Evolutionary conservation across 257 asterid genomes (phyloP).

Genomic region (Primulina huaijiensis): DNA sequence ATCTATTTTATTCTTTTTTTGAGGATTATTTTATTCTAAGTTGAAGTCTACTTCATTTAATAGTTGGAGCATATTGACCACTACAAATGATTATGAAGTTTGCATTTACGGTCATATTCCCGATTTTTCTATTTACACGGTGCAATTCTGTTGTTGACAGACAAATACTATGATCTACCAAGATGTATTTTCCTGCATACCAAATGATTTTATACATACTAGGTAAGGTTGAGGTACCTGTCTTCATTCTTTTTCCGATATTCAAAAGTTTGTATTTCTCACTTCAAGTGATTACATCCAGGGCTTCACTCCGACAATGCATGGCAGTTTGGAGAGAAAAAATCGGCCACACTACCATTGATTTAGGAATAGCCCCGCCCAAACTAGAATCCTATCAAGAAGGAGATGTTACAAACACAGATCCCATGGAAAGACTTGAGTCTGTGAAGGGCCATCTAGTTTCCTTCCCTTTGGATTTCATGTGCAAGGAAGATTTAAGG

Average conservation of each 20-base stretch:
- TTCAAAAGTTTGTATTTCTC: slow-evolving; percentile 14
- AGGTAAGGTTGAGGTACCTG: slow-evolving; percentile 46
- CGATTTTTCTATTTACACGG: not conserved
- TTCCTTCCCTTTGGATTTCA: slow-evolving; percentile 87
- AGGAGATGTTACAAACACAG: slow-evolving; percentile 59
- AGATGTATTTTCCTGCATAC: slow-evolving; percentile 90
- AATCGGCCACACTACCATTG: slow-evolving; percentile 70
- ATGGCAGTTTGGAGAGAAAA: slow-evolving; percentile 73
- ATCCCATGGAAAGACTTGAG: slow-evolving; percentile 80
- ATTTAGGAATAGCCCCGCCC: slow-evolving; percentile 81
- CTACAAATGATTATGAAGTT: not conserved
- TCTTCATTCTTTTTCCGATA: slow-evolving; percentile 14
- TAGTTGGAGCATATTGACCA: not conserved
- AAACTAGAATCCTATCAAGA: slow-evolving; percentile 62
- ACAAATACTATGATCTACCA: slow-evolving; percentile 82
- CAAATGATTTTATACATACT: slow-evolving; percentile 83
- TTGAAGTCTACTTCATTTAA: not conserved
- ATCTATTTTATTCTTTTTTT: not conserved
- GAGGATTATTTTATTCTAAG: not conserved
- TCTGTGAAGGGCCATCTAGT: slow-evolving; percentile 86
- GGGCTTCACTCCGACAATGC: slow-evolving; percentile 86
- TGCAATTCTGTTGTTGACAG: slow-evolving; percentile 43
- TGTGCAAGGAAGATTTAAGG: slow-evolving; percentile 89
- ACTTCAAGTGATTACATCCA: slow-evolving; percentile 24
- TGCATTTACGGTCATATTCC: slow-evolving; percentile 6